Conservation (phyloP, 2,329 filamentous ascomycete species). For the Sporothrix brasiliensis region DNA sequence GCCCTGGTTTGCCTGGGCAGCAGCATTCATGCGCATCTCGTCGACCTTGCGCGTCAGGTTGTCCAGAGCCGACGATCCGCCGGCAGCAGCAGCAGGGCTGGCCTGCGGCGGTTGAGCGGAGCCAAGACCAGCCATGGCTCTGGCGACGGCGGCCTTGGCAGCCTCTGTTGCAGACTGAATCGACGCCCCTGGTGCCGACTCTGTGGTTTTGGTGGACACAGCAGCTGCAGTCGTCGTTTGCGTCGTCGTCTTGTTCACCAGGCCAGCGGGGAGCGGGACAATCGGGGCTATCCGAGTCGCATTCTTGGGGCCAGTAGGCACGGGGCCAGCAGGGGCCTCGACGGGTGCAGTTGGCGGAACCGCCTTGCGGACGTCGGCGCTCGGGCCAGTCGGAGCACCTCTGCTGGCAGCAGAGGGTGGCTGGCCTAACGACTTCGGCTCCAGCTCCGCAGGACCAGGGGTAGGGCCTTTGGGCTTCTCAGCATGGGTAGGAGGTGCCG, state of each 20-base stretch:
- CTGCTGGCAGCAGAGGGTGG: conserved; percentile 43
- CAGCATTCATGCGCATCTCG: conserved; percentile 69
- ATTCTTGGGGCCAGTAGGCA: conserved; percentile 52
- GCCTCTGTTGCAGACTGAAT: conserved; percentile 72
- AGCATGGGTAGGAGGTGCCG: conserved; percentile 54
- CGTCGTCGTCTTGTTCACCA: conserved; percentile 40
- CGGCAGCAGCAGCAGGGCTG: conserved; percentile 37
- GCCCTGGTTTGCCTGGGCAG: conserved; percentile 50
- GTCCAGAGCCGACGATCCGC: conserved; percentile 59
- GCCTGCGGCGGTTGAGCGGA: conserved; percentile 37
- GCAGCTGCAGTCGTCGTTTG: conserved; percentile 43
- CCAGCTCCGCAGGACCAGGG: conserved; percentile 52
- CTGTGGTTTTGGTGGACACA: conserved; percentile 44
- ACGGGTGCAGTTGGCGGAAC: conserved; percentile 35
- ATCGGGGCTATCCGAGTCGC: conserved; percentile 63
- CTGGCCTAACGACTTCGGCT: conserved; percentile 58
- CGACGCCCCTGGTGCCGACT: conserved; percentile 41
- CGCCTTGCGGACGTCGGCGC: background rate
- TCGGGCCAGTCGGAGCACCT: conserved; percentile 49
- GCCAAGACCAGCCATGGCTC: conserved; percentile 73
- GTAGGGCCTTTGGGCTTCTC: conserved; percentile 52
- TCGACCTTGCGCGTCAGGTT: conserved; percentile 75
- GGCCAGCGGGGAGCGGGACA: conserved; percentile 61
- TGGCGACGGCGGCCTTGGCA: conserved; percentile 75
- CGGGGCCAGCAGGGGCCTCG: background rate